phyloP scores from a whole-genome alignment of 2,329 filamentous ascomycete species.

The Neoscytalidium dimidiatum region DNA sequence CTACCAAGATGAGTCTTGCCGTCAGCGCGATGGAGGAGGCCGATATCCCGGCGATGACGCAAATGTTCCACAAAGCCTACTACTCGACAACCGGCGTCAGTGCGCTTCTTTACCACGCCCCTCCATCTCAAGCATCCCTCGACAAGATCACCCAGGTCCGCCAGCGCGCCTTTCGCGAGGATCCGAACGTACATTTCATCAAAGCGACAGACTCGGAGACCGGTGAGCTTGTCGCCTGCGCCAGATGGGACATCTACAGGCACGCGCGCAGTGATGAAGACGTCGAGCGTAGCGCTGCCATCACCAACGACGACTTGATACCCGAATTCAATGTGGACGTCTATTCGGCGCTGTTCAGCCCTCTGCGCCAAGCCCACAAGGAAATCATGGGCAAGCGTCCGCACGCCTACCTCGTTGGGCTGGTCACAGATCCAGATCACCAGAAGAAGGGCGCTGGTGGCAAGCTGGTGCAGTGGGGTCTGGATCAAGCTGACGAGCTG shows the following conservation, averaged over 20 bases:
- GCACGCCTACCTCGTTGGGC: constrained; percentile 28
- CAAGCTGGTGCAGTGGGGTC: constrained; percentile 35
- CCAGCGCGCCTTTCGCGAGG: not conserved
- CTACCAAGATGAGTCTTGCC: not conserved
- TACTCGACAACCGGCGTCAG: constrained; percentile 9
- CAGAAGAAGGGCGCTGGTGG: constrained; percentile 34
- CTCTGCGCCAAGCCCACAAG: not conserved
- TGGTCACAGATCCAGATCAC: constrained; percentile 34
- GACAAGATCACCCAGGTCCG: not conserved
- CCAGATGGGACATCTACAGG: constrained; percentile 10
- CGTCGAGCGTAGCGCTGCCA: not conserved
- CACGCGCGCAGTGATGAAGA: not conserved
- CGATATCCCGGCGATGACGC: constrained; percentile 5
- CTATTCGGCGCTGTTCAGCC: not conserved
- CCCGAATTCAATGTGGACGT: not conserved
- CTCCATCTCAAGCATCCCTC: not conserved
- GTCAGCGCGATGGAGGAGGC: not conserved
- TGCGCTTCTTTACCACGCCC: not conserved
- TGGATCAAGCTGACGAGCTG: constrained; percentile 33
- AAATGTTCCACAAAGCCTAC: constrained; percentile 9
- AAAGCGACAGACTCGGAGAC: constrained; percentile 15
- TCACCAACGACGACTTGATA: constrained; percentile 1
- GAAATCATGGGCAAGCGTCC: not conserved
- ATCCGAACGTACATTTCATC: not conserved
- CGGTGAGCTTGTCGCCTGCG: constrained; percentile 11